Percentiles rank a stretch among this genome's conserved stretches.
phyloP scores from a whole-genome alignment of 164 flowering plant species.

The Umbilicus rupestris region DNA sequence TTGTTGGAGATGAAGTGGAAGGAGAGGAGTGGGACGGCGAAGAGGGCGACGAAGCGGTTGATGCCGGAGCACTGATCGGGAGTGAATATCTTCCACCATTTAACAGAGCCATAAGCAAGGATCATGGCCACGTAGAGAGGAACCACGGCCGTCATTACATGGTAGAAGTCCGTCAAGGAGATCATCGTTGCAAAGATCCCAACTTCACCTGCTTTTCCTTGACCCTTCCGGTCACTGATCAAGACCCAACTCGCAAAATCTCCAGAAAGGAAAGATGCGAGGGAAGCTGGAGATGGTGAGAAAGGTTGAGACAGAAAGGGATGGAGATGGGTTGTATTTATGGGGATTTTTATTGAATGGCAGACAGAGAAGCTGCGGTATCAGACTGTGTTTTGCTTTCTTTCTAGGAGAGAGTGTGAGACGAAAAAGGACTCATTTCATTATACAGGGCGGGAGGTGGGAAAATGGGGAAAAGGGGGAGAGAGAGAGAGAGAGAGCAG shows the following conservation, averaged over 20 bases:
- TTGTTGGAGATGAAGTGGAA: conserved; percentile 83
- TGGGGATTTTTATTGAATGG: not conserved
- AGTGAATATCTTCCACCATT: conserved; percentile 91
- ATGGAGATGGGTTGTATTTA: not conserved
- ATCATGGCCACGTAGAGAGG: conserved; percentile 98
- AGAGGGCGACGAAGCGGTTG: conserved; percentile 87
- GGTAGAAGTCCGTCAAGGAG: conserved; percentile 60
- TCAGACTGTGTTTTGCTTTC: conserved; percentile 1
- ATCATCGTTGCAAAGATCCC: conserved; percentile 34
- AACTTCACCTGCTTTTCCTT: not conserved
- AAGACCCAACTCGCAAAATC: not conserved
- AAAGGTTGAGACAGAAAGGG: no score
- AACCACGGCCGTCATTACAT: conserved; percentile 89
- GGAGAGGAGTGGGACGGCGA: conserved; percentile 89
- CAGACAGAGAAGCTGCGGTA: conserved; percentile 6
- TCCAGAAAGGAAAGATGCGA: not conserved
- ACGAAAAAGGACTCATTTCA: no score
- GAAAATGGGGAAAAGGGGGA: no score
- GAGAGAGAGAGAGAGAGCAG: no score
- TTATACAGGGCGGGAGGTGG: no score
- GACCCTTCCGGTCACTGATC: not conserved
- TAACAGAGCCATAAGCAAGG: conserved; percentile 87
- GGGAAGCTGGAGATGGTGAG: not conserved
- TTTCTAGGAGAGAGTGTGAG: no score
- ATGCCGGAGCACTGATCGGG: conserved; percentile 96